Evolutionary conservation across 371 early-diverging fungal genomes (phyloP).

Genomic region (Parasitella parasitica): DNA sequence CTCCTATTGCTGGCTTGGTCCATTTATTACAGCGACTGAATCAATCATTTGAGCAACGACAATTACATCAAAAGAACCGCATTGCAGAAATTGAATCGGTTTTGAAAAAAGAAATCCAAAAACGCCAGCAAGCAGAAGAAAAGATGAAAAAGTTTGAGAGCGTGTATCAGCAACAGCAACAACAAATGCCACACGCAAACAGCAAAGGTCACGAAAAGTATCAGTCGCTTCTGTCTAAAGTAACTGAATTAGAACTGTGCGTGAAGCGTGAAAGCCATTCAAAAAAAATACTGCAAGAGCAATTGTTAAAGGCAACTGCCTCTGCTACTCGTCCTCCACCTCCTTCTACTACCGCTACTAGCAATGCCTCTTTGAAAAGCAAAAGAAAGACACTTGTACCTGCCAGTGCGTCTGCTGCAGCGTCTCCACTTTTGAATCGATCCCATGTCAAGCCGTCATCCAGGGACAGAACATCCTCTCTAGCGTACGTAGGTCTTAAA

Average conservation of each 20-base stretch:
- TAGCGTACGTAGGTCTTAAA: not conserved
- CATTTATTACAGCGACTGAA: slow-evolving; percentile 31
- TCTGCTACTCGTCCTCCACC: too few species aligned
- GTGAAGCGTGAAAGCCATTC: slow-evolving; percentile 7
- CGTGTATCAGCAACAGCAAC: not conserved
- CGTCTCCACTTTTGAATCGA: not conserved
- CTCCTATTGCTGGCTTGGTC: slow-evolving; percentile 30
- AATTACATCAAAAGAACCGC: slow-evolving; percentile 21
- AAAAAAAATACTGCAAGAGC: not conserved
- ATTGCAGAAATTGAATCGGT: slow-evolving; percentile 21
- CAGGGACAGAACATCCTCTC: not conserved
- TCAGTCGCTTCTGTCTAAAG: slow-evolving; percentile 7
- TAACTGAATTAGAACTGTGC: slow-evolving; percentile 12
- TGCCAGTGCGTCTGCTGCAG: not conserved
- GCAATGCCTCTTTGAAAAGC: not conserved
- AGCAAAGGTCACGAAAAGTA: not conserved
- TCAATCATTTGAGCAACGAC: slow-evolving; percentile 24
- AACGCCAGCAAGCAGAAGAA: slow-evolving; percentile 18
- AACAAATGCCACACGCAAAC: not conserved
- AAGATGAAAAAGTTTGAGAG: slow-evolving; percentile 10
- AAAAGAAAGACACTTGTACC: slow-evolving; percentile 2
- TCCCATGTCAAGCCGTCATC: not conserved
- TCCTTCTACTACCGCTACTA: not conserved
- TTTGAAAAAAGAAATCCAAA: slow-evolving; percentile 24
- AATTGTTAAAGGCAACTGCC: not conserved